Evolutionary conservation across 139 green algal genomes (phyloP), one percentile per base, ranked within the genome.

Genomic region (Chlamydomonas urium): DNA sequence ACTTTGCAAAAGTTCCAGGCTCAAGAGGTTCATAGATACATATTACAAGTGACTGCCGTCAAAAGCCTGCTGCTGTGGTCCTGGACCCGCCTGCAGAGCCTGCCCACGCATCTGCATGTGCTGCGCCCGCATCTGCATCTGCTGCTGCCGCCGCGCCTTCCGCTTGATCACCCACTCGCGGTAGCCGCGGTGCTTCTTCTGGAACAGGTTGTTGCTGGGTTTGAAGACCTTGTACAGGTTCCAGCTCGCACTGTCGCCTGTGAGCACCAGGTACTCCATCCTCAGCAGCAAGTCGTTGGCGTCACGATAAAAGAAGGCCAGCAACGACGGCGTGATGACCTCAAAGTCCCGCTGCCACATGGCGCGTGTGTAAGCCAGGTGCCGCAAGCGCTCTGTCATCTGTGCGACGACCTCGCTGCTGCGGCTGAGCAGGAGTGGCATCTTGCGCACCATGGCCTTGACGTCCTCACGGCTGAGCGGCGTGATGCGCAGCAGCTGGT

Each of bases 241-340:
- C 35, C 59, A 73, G 5, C 17, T 61, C 4, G 34, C 5, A 23
- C 65, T 57, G 26, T 26, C 50, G 35, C 79, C 76, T 23, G 74
- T 84, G 19, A 79, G 31, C 2, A 78, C 74, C 38, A 88, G 65
- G 60, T 79, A 88, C 76, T 88, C 83, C 14, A 88, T 50, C 4
- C 83, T 72, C 38, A 78, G 50, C 53, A 82, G 59, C 37, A 74
- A 47, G 45, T 84, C 73, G 53, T 42, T 71, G n/a, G 34, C 50
- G 66, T 88, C 83, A 4, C 74, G 63, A 3, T 85, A 36, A 59
- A 76, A 85, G 72, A 75, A 84, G 28, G 79, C 83, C 19, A 88
- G 61, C 61, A 84, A 62, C 23, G 63, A 76, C 35, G 74, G 76
- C 2, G 58, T 76, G 1, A 88, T 81, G 33, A 1, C 3, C 3